Evolutionary conservation across 495 filamentous ascomycete species (phyloP).

Genomic region (Aspergillus indologenus): DNA sequence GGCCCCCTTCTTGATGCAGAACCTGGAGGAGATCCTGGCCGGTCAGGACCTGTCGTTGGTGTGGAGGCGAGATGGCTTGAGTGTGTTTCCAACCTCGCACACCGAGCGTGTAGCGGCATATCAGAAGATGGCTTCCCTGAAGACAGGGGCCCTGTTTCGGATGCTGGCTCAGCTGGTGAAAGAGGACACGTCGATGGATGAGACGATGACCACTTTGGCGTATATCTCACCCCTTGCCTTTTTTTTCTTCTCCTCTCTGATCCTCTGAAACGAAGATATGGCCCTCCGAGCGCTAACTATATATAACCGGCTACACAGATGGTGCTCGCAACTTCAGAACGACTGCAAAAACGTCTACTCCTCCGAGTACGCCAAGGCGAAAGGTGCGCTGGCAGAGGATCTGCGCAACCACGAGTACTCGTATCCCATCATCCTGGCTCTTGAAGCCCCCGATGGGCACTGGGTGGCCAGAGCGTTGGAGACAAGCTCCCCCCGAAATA

Average conservation of each 20-base stretch:
- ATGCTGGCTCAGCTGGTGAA: constrained; percentile 22
- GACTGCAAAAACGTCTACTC: constrained; percentile 36
- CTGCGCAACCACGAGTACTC: constrained; percentile 30
- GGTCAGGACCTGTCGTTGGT: constrained; percentile 35
- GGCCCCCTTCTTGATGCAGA: constrained; percentile 22
- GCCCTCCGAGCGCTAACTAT: not conserved
- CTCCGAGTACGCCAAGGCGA: constrained; percentile 26
- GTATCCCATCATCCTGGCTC: constrained; percentile 29
- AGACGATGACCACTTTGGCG: constrained; percentile 21
- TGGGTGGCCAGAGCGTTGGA: constrained; percentile 19
- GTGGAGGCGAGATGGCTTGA: constrained; percentile 32
- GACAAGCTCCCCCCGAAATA: constrained; percentile 18
- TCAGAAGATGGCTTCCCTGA: constrained; percentile 20
- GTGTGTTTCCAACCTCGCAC: constrained; percentile 11
- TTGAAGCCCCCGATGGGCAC: constrained; percentile 20
- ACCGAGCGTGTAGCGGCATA: constrained; percentile 18
- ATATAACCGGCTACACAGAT: constrained; percentile 14
- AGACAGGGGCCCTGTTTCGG: constrained; percentile 25
- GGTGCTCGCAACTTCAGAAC: constrained; percentile 32
- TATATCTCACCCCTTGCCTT: constrained; percentile 12
- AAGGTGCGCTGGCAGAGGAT: constrained; percentile 31
- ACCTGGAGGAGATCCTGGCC: constrained; percentile 28
- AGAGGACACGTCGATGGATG: constrained; percentile 18
- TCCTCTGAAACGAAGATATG: not conserved
- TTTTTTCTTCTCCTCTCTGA: not conserved